Evolutionary conservation across 495 filamentous ascomycete genomes (phyloP), one percentile per base, ranked within the genome.

Genomic region (Saxophila tyrrhenica): DNA sequence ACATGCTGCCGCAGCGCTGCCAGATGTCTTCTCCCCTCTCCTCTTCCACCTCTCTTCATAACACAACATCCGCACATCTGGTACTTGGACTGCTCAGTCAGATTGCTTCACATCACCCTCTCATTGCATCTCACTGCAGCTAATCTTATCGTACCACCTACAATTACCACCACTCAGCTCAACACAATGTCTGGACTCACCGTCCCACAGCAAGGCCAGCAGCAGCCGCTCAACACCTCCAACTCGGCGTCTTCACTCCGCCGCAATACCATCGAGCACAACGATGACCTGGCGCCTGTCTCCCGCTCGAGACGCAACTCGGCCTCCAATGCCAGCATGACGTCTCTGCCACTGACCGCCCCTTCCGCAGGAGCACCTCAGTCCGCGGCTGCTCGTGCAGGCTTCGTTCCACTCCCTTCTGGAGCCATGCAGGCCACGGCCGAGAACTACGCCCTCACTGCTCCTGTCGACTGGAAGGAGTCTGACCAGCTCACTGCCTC

Each of bases 261-360:
- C 20, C 25, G n/a, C 16, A 23, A 11, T 9, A 45, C 49, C 17
- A 44, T 50, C 38, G 54, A 56, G 15, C 46, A 11, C 15, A 45
- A 50, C 13, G 47, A 56, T 23, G 54, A 56, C 21, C 46, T 56
- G 8, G 54, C 48, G 8, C 54, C 54, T 10, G 38, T 56, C 3
- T 29, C 35, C 17, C 52, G 54, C 24, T 56, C 54, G 13, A 48
- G 54, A 25, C 46, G 47, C 35, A 51, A 51, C 35, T 56, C 54
- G 1, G 45, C 17, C 44, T 22, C 25, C 29, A 48, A 35, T 25
- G 52, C 35, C 25, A 39, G 29, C n/a, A 24, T 16, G 2, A 9
- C 44, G 32, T n/a, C 25, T 3, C 16, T 38, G 2, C 19, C 41
- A 8, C 7, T 7, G 16, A n/a, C 8, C 15, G 47, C 47, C 25